A percentile compares a stretch with the other conserved stretches of the same genome.
These are phyloP conservation scores for Geranium incanum DNA, from an alignment of 441 rosid species.

Conservation along the genomic window DNA sequence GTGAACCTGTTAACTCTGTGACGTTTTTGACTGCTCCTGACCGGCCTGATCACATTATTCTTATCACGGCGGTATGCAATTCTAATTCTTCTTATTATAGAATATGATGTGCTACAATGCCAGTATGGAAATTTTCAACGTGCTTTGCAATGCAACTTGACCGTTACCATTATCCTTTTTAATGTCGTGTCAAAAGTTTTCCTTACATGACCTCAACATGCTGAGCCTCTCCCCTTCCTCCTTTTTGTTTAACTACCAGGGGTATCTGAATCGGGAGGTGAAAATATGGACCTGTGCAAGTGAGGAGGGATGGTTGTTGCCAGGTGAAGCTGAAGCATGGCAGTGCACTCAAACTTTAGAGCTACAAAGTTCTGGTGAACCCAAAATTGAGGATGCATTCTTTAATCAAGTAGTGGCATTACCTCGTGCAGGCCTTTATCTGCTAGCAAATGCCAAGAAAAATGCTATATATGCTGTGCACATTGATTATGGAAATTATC, in stretches of 20 bases:
- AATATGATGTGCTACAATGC: constrained; percentile 1
- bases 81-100: constrained; percentile 11
- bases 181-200: neutral
- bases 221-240: constrained; percentile 1
- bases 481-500: constrained; percentile 66
- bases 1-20: constrained; percentile 70
- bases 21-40: constrained; percentile 65
- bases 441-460: constrained; percentile 87
- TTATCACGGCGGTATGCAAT: constrained; percentile 62
- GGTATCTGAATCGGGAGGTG: constrained; percentile 71
- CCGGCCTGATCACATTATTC: constrained; percentile 78
- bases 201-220: neutral
- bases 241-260: constrained; percentile 38
- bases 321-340: constrained; percentile 68
- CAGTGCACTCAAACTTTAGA: constrained; percentile 70
- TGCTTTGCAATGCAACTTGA: constrained; percentile 5
- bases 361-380: constrained; percentile 58
- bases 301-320: constrained; percentile 84
- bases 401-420: constrained; percentile 78
- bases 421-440: constrained; percentile 56
- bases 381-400: constrained; percentile 56
- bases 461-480: constrained; percentile 85
- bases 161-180: neutral
- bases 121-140: neutral
- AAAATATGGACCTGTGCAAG: constrained; percentile 72